Base-by-base conservation (phyloP, 805 yeast genomes). In the Suhomyces canberraensis region DNA sequence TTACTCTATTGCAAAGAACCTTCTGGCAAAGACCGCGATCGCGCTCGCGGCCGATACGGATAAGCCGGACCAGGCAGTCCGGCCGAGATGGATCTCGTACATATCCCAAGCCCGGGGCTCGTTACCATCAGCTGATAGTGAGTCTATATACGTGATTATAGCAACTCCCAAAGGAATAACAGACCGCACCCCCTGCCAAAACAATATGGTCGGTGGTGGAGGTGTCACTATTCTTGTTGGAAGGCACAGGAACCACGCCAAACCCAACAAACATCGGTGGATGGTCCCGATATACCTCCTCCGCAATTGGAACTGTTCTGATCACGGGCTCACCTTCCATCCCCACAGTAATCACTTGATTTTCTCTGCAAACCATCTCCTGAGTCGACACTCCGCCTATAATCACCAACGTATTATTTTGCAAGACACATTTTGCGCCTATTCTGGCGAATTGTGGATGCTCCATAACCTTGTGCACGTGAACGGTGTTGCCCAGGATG, bases 121-220 rank as follows among this genome's bases (percentile, higher is more conserved):
- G n/a, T n/a, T n/a, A n/a, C n/a, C n/a, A 20, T 24, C 13, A 24
- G 26, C 18, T 15, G 18, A 16, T 21, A 9, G 5, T 24, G 14
- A n/a, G 30, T 28, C 35, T 39, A 36, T 53, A 61, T 3, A 46
- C 50, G 2, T 43, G 37, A 42, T 55, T 66, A 45, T 62, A 66
- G 32, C 49, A 55, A 41, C 67, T 64, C 0, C 95, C 95, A 60
- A 84, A 86, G 1, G 90, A 83, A 46, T 81, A 85, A 52, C 95
- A 85, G 1, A 84, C 87, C 0, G 84, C 90, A 3, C 95, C 95
- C 3, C 95, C 91, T 7, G 81, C 84, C 29, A 76, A n/a, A n/a
- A n/a, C n/a, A n/a, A n/a, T n/a, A n/a, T n/a, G n/a, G n/a, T n/a
- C n/a, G n/a, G n/a, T n/a, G n/a, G n/a, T n/a, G n/a, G n/a, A n/a